Evolutionary conservation across 805 yeast species (phyloP), one percentile per base, ranked within the genome.

Genomic region (Wickerhamiella spandovensis): DNA sequence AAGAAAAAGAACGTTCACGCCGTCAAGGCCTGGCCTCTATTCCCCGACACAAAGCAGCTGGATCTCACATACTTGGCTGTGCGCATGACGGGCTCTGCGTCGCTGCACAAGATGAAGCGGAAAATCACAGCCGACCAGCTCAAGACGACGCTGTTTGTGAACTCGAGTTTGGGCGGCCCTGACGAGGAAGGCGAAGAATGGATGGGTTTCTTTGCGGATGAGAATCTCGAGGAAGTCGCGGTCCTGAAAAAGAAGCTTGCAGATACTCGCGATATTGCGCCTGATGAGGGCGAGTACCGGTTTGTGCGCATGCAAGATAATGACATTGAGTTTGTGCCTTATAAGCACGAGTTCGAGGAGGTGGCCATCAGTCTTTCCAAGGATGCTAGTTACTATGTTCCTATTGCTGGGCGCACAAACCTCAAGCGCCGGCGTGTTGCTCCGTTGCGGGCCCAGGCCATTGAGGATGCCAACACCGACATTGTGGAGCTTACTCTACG

Each of bases 21-120:
- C 0, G 88, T 81, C 20, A 74, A 73, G 53, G 73, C 87, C 1
- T 85, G 88, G 86, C 81, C 82, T 23, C 69, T 92, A 24, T 69
- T 89, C 54, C 98, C 98, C 7, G 97, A 92, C 65, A 79, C 92
- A 9, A 80, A 90, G n/a, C 77, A 84, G 74, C 73, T 87, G 75
- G 98, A 92, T 66, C 81, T 85, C 57, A 77, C 74, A 48, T 87
- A 55, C 53, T 52, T 54, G 52, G 59, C 58, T 44, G 66, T 64
- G 48, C 56, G 58, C 49, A 61, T 61, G 61, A 66, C 68, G 18
- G 79, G 78, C 20, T 72, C 75, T 48, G 78, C 78, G 0, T 66
- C 72, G 5, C 61, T 72, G 32, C 51, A 56, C 28, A 56, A 58
- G 20, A 50, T 53, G 24, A 58, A 56, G 51, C 51, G 53, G 20